phyloP scores from a whole-genome alignment of 1,139 yeast species.

The Yamadazyma conglobata region DNA sequence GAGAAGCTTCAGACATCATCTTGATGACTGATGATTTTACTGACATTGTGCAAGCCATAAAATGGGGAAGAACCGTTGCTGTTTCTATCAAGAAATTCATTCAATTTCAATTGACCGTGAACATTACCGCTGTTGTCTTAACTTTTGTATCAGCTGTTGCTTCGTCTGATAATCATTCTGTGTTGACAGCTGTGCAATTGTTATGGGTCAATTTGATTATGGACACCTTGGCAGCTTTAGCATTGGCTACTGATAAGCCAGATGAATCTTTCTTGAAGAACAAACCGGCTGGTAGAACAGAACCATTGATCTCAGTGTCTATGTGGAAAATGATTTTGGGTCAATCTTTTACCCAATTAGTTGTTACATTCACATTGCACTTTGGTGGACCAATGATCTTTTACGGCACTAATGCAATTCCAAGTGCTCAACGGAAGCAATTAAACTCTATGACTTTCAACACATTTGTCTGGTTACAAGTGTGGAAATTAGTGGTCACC shows the following conservation, averaged over 20 bases:
- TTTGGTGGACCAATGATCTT: conserved; percentile 72
- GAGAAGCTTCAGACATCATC: conserved; percentile 93
- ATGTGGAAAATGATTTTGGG: conserved; percentile 99
- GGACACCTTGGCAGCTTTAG: conserved; percentile 98
- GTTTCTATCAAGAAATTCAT: conserved; percentile 91
- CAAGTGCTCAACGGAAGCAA: conserved; percentile 51
- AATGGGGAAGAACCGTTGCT: conserved; percentile 98
- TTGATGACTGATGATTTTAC: conserved; percentile 94
- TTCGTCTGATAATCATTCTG: conserved; percentile 72
- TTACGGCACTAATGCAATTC: conserved; percentile 36
- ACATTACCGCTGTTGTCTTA: conserved; percentile 88
- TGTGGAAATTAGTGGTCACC: conserved; percentile 87
- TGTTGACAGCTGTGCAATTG: conserved; percentile 92
- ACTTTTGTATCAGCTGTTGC: conserved; percentile 95
- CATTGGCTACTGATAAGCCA: conserved; percentile 97
- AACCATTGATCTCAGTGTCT: conserved; percentile 80
- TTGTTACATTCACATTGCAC: conserved; percentile 74
- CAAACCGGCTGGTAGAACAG: conserved; percentile 78
- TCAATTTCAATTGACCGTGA: conserved; percentile 95
- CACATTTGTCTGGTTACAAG: conserved; percentile 96
- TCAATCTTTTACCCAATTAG: conserved; percentile 74
- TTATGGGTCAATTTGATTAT: conserved; percentile 96
- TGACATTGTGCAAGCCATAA: conserved; percentile 95
- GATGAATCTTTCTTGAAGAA: conserved; percentile 73
- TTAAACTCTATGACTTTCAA: conserved; percentile 86